These are phyloP conservation scores for Hypoxylon sp. DNA, from an alignment of 2,329 filamentous ascomycete species.

Conservation along the genomic window DNA sequence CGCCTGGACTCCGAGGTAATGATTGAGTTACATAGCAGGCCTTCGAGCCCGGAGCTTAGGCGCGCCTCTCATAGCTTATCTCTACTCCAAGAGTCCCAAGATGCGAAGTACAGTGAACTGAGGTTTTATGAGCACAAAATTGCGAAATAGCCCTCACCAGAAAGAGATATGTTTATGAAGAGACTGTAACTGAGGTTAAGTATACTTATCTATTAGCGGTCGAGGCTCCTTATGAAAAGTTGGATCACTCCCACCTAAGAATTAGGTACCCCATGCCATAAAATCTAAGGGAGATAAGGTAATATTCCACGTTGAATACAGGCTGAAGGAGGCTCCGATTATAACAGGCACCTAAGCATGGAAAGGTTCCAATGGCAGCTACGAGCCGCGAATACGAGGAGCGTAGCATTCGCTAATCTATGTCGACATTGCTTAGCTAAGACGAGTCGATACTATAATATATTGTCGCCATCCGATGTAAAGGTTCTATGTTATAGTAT, in stretches of 20 bases:
- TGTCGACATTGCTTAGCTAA: constrained; percentile 9
- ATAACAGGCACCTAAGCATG: constrained; percentile 1
- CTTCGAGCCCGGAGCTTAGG: background rate
- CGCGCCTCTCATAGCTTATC: constrained; percentile 10
- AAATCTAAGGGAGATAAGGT: constrained; percentile 14
- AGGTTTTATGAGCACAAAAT: background rate
- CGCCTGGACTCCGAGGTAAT: constrained; percentile 24
- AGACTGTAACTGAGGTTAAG: background rate
- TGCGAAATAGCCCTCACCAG: background rate
- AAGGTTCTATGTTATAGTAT: background rate
- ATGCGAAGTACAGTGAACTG: background rate
- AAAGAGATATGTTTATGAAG: background rate
- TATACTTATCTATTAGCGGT: background rate
- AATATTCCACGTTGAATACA: constrained; percentile 20
- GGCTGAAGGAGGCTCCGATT: constrained; percentile 28
- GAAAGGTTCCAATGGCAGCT: constrained; percentile 1
- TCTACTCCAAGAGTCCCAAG: background rate
- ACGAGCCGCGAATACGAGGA: background rate
- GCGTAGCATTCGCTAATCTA: constrained; percentile 33
- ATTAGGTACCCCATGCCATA: constrained; percentile 3
- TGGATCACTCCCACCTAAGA: background rate
- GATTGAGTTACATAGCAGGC: constrained; percentile 14
- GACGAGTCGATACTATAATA: constrained; percentile 7
- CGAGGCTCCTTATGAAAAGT: background rate
- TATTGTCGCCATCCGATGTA: background rate